Conservation (phyloP, 371 early-diverging fungal species). For the Apophysomyces elegans region DNA sequence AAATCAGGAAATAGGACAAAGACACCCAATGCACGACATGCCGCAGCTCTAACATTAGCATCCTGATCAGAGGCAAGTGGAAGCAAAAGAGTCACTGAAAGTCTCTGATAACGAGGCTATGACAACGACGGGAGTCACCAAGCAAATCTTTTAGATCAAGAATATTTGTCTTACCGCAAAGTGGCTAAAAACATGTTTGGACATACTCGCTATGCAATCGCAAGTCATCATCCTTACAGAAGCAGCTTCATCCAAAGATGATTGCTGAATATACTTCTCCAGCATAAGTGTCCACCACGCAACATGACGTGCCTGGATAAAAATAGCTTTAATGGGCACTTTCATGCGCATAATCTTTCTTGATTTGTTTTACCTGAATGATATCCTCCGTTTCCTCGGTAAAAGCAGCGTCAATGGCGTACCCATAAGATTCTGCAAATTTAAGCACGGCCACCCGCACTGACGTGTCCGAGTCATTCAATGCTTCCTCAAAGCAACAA, state of each 20-base stretch:
- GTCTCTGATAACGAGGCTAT: constrained; percentile 50
- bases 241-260: constrained; percentile 44
- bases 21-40: constrained; percentile 72
- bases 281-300: constrained; percentile 59
- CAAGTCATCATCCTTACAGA: constrained; percentile 62
- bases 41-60: constrained; percentile 64
- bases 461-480: constrained; percentile 24
- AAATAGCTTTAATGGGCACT: too few relatives aligned
- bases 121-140: neutral
- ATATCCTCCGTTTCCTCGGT: neutral
- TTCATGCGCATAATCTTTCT: neutral
- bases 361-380: constrained; percentile 4
- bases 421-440: constrained; percentile 46
- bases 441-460: constrained; percentile 38
- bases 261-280: constrained; percentile 51
- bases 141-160: neutral
- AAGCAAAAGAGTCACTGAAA: constrained; percentile 56
- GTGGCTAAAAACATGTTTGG: constrained; percentile 46
- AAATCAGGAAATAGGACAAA: constrained; percentile 65
- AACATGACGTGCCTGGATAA: constrained; percentile 17
- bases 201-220: constrained; percentile 65
- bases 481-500: constrained; percentile 13
- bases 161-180: constrained; percentile 39
- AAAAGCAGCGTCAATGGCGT: constrained; percentile 22
- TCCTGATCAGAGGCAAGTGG: constrained; percentile 60